A percentile compares a stretch with the other conserved stretches of the same genome.
phyloP scores from a whole-genome alignment of 345 rosid species.

The Hibiscus tridactylites region DNA sequence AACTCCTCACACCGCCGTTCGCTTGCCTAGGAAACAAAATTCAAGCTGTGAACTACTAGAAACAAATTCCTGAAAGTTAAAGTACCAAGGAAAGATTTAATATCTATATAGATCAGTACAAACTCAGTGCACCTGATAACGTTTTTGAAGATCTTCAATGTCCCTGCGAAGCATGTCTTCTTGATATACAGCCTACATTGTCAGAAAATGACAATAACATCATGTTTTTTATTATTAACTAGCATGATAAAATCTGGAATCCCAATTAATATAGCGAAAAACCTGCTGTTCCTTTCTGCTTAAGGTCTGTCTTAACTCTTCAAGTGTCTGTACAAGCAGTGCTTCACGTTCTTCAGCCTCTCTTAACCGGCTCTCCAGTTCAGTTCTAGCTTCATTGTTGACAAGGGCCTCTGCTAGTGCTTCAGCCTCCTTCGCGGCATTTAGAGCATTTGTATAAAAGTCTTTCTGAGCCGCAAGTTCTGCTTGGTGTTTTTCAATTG shows the following conservation, averaged over 20 bases:
- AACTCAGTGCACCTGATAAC: constrained; percentile 61
- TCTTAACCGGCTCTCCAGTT: constrained; percentile 74
- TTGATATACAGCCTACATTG: constrained; percentile 58
- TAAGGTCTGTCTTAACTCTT: constrained; percentile 87
- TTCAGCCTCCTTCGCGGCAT: constrained; percentile 93
- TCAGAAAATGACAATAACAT: constrained; percentile 8
- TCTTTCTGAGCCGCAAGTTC: constrained; percentile 81
- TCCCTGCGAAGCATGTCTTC: constrained; percentile 81
- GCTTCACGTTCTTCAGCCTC: constrained; percentile 93
- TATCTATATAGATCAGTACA: neutral
- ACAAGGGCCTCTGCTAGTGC: constrained; percentile 85
- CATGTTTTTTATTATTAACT: neutral
- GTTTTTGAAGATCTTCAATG: constrained; percentile 83
- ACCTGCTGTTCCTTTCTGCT: constrained; percentile 97
- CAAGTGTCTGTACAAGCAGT: constrained; percentile 90
- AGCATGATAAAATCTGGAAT: constrained; percentile 7
- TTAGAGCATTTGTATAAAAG: constrained; percentile 72
- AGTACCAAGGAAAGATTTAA: neutral
- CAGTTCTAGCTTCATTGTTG: constrained; percentile 82
- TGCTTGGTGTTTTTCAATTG: constrained; percentile 86
- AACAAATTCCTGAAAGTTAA: neutral
- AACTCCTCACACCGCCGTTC: constrained; percentile 99
- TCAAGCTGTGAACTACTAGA: constrained; percentile 5
- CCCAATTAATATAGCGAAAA: constrained; percentile 13
- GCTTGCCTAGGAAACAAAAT: constrained; percentile 54